Percentiles rank a stretch among this genome's conserved stretches.
phyloP scores from a whole-genome alignment of 2,329 filamentous ascomycete species.

The Nigrograna mackinnonii region DNA sequence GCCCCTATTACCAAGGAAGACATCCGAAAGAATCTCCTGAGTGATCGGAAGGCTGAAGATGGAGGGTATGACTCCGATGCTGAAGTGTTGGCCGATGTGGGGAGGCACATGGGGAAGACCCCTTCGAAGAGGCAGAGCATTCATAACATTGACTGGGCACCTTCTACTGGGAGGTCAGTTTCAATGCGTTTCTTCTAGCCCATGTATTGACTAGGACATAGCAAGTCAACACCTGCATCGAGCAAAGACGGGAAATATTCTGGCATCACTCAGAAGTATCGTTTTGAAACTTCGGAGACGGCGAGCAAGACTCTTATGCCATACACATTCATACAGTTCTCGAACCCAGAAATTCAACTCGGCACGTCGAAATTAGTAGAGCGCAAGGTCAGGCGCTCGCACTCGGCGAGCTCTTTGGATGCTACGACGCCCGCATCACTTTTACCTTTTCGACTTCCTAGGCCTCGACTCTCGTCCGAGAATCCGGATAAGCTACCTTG shows the following conservation, averaged over 20 bases:
- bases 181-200: background rate
- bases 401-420: slow-evolving; percentile 32
- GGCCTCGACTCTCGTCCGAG: slow-evolving; percentile 26
- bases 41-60: slow-evolving; percentile 32
- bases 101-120: slow-evolving; percentile 30
- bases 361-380: slow-evolving; percentile 15
- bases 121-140: slow-evolving; percentile 36
- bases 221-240: slow-evolving; percentile 27
- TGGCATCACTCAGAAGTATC: slow-evolving; percentile 22
- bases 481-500: slow-evolving; percentile 27
- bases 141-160: slow-evolving; percentile 38
- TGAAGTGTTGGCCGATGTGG: slow-evolving; percentile 34
- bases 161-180: slow-evolving; percentile 18
- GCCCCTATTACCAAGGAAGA: slow-evolving; percentile 34
- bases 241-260: slow-evolving; percentile 15
- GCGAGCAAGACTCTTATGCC: slow-evolving; percentile 14
- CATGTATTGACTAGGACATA: slow-evolving; percentile 15
- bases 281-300: slow-evolving; percentile 17
- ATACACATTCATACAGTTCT: slow-evolving; percentile 22
- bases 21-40: slow-evolving; percentile 35
- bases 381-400: slow-evolving; percentile 28
- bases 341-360: no score
- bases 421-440: slow-evolving; percentile 23
- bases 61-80: slow-evolving; percentile 45
- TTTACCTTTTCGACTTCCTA: slow-evolving; percentile 22